Conservation (phyloP, 2,329 filamentous ascomycete genomes). For the Coniochaeta sp. region DNA sequence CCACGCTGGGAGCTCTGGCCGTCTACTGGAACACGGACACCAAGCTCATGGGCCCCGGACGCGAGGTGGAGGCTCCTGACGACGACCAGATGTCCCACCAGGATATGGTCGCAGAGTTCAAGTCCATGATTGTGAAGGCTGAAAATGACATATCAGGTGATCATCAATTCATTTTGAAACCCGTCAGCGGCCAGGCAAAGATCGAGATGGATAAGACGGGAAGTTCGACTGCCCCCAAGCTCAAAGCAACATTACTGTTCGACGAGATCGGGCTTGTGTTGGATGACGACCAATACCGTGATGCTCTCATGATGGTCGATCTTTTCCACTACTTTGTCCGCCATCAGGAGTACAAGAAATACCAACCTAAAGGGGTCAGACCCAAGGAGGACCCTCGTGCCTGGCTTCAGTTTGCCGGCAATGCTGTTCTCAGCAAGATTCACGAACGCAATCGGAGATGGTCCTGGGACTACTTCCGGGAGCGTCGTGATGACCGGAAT, state of each 20-base stretch:
- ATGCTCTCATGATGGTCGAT: slow-evolving; percentile 96
- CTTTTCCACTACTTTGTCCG: slow-evolving; percentile 97
- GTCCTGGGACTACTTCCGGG: slow-evolving; percentile 94
- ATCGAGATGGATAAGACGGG: slow-evolving; percentile 93
- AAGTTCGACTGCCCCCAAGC: slow-evolving; percentile 67
- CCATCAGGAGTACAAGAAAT: slow-evolving; percentile 92
- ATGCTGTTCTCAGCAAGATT: slow-evolving; percentile 86
- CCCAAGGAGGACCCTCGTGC: slow-evolving; percentile 87
- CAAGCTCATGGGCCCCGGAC: slow-evolving; percentile 71
- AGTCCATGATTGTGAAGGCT: slow-evolving; percentile 68
- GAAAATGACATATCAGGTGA: slow-evolving; percentile 41
- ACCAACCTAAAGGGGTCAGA: slow-evolving; percentile 72
- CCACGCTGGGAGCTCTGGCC: slow-evolving; percentile 79
- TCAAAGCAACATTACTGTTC: slow-evolving; percentile 87
- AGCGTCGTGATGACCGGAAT: slow-evolving; percentile 81
- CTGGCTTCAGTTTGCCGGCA: slow-evolving; percentile 86
- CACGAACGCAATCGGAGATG: slow-evolving; percentile 88
- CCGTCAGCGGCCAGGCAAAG: slow-evolving; percentile 90
- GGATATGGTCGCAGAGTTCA: slow-evolving; percentile 71
- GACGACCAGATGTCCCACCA: slow-evolving; percentile 60
- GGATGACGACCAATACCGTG: slow-evolving; percentile 94
- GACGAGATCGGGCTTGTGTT: slow-evolving; percentile 98
- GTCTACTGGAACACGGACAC: slow-evolving; percentile 99
- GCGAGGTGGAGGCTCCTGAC: slow-evolving; percentile 56
- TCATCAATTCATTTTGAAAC: slow-evolving; percentile 93